Percentiles rank a stretch among this genome's conserved stretches.
Conservation (phyloP, 139 green algal species). For the Bryopsis sp. region DNA sequence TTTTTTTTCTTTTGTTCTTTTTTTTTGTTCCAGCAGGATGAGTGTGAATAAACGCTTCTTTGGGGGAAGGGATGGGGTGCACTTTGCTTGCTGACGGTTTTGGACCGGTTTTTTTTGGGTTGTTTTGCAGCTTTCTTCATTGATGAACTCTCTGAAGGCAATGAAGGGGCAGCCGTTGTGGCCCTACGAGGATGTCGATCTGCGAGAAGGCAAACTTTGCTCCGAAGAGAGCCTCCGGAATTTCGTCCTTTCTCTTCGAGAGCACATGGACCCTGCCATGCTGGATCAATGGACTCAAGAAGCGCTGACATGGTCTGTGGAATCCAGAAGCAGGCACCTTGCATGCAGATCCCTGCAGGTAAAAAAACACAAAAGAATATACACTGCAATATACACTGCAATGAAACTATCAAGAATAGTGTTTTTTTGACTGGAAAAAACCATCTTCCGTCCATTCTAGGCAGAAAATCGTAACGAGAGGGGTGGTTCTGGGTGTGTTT, state of each 20-base stretch:
- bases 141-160: conserved; percentile 71
- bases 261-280: conserved; percentile 27
- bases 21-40: too few relatives aligned
- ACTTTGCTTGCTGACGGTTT: not conserved
- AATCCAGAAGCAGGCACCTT: conserved; percentile 46
- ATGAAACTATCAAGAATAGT: too few relatives aligned
- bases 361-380: too few relatives aligned
- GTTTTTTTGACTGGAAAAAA: too few relatives aligned
- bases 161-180: conserved; percentile 66
- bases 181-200: conserved; percentile 48
- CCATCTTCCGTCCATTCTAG: too few relatives aligned
- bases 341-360: conserved; percentile 67
- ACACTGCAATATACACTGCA: too few relatives aligned
- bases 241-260: conserved; percentile 33
- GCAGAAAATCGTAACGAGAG: too few relatives aligned
- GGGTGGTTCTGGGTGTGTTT: too few relatives aligned
- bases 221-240: conserved; percentile 27
- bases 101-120: not conserved
- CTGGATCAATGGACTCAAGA: conserved; percentile 68
- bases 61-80: too few relatives aligned
- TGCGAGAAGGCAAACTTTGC: conserved; percentile 26
- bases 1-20: too few relatives aligned
- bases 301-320: conserved; percentile 69
- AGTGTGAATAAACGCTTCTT: too few relatives aligned
- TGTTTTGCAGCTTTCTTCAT: conserved; percentile 27